These are phyloP conservation scores for Vinca minor DNA, from an alignment of 257 asterid genomes.

Conservation along the genomic window DNA sequence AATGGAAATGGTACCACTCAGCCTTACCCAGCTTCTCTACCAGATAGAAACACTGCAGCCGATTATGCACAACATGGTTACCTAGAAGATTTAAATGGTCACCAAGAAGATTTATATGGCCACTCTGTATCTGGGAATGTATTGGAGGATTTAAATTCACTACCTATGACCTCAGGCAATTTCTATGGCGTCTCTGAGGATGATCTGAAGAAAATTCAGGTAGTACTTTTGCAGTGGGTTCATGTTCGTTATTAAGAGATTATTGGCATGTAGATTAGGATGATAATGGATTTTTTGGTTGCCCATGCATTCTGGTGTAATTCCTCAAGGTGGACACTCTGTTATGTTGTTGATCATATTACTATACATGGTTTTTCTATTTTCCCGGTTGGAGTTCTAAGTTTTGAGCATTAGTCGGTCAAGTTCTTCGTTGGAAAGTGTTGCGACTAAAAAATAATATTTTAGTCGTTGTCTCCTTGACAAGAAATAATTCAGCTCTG, in stretches of 20 bases:
- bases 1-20: slow-evolving; percentile 41
- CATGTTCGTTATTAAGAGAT: not conserved
- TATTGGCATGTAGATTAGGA: not conserved
- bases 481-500: slow-evolving; percentile 1
- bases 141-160: slow-evolving; percentile 27
- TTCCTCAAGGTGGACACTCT: too few relatives aligned
- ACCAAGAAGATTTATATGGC: slow-evolving; percentile 35
- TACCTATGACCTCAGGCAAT: slow-evolving; percentile 29
- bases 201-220: slow-evolving; percentile 73
- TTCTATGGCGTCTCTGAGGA: slow-evolving; percentile 30
- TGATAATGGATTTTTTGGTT: not conserved
- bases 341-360: not conserved
- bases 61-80: slow-evolving; percentile 21
- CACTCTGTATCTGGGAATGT: slow-evolving; percentile 31
- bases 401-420: not conserved
- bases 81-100: too few relatives aligned
- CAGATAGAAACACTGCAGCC: slow-evolving; percentile 15
- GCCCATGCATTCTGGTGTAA: slow-evolving; percentile 7
- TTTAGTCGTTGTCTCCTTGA: not conserved
- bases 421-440: not conserved
- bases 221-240: slow-evolving; percentile 13
- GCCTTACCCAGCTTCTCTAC: slow-evolving; percentile 23
- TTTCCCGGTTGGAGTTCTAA: not conserved
- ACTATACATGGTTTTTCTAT: not conserved
- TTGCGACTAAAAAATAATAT: not conserved